These are phyloP conservation scores for Saccharomycopsis microspora DNA, from an alignment of 805 yeast genomes.

Conservation along the genomic window DNA sequence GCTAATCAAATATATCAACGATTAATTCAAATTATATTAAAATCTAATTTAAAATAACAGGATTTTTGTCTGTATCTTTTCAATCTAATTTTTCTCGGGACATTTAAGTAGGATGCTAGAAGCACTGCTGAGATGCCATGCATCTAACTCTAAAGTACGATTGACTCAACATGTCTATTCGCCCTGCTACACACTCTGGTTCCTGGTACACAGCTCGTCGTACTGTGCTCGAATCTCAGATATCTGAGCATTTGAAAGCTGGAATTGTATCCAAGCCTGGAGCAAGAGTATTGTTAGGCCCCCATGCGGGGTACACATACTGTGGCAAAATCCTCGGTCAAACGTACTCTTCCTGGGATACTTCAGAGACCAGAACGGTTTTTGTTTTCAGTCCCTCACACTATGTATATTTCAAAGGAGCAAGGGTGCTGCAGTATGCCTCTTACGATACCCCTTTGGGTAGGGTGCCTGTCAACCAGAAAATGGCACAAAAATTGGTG, in stretches of 20 bases:
- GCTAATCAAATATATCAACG: no score
- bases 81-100: no score
- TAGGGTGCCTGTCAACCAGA: conserved; percentile 50
- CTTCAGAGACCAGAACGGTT: conserved; percentile 44
- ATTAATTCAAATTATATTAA: no score
- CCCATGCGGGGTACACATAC: conserved; percentile 86
- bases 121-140: no score
- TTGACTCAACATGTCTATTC: conserved; percentile 17
- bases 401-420: conserved; percentile 65
- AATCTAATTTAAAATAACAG: no score
- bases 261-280: conserved; percentile 24
- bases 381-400: conserved; percentile 91
- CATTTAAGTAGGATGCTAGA: no score
- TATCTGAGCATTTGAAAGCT: conserved; percentile 37
- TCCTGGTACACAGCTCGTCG: conserved; percentile 64
- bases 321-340: conserved; percentile 72
- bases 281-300: conserved; percentile 47
- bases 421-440: conserved; percentile 41
- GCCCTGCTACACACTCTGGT: conserved; percentile 84
- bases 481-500: conserved; percentile 27
- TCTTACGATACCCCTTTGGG: conserved; percentile 80
- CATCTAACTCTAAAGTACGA: no score
- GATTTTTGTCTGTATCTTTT: no score
- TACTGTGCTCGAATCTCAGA: conserved; percentile 33
- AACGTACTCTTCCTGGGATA: conserved; percentile 64